Conservation (phyloP, 2,329 filamentous ascomycete species). For the Aspergillus unguis region DNA sequence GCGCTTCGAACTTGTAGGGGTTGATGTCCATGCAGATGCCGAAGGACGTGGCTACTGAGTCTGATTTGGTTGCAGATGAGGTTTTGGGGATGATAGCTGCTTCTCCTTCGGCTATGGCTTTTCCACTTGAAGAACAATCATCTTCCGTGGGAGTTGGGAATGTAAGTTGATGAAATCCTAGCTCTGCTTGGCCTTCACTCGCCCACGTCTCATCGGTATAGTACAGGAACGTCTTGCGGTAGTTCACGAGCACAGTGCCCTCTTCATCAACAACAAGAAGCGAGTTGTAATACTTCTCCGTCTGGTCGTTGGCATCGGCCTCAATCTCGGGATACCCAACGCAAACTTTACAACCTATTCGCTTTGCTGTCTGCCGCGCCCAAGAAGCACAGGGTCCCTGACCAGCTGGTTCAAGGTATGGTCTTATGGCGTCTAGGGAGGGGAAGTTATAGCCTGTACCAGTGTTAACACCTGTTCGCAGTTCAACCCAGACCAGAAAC, state of each 20-base stretch:
- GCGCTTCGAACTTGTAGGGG: conserved; percentile 58
- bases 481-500: not conserved
- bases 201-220: conserved; percentile 67
- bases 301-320: not conserved
- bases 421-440: conserved; percentile 53
- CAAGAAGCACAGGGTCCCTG: conserved; percentile 55
- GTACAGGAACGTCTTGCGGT: conserved; percentile 64
- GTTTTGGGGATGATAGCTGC: not conserved
- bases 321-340: conserved; percentile 60
- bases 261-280: conserved; percentile 55
- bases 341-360: conserved; percentile 58
- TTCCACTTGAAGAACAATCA: not conserved
- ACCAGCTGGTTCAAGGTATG: conserved; percentile 58
- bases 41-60: conserved; percentile 41
- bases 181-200: conserved; percentile 45
- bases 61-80: not conserved
- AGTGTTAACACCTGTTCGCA: not conserved
- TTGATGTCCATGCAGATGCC: conserved; percentile 59
- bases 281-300: conserved; percentile 54
- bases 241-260: conserved; percentile 56
- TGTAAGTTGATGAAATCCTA: conserved; percentile 29
- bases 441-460: conserved; percentile 61
- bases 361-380: conserved; percentile 55
- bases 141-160: not conserved
- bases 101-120: not conserved